A percentile compares a stretch with the other conserved stretches of the same genome.
Evolutionary conservation across 306 rosid genomes (phyloP).

Genomic region (Amphicarpaea edgeworthii): DNA sequence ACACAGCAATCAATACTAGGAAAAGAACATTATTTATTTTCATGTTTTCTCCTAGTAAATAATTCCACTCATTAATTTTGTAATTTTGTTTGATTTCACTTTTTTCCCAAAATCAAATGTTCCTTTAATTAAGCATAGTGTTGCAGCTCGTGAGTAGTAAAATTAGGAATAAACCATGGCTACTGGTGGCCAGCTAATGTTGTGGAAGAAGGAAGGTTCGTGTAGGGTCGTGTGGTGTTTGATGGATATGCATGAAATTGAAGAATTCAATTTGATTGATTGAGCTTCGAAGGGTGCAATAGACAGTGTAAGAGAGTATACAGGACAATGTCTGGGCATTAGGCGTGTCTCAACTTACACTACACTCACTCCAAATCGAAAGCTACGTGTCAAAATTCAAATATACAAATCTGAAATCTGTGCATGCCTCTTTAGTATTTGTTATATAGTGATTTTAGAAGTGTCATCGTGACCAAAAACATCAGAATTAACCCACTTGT

Average conservation of each 20-base stretch:
- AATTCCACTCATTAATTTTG: too few relatives aligned
- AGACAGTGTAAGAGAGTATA: too few relatives aligned
- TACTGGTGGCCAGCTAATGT: constrained; percentile 42
- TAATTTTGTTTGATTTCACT: too few relatives aligned
- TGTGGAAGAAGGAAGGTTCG: constrained; percentile 41
- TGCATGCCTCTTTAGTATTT: background rate
- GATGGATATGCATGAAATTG: background rate
- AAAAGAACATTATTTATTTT: too few relatives aligned
- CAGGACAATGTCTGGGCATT: background rate
- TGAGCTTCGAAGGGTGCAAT: background rate
- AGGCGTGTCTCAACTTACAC: background rate
- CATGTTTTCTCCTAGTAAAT: too few relatives aligned
- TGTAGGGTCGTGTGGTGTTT: constrained; percentile 26
- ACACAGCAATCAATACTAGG: too few relatives aligned
- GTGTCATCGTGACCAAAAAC: too few relatives aligned
- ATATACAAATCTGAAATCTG: background rate
- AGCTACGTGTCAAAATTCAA: background rate
- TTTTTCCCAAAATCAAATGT: too few relatives aligned
- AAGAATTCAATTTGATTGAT: background rate
- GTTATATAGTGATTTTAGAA: too few relatives aligned
- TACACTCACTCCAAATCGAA: background rate
- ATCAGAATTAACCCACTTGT: too few relatives aligned
- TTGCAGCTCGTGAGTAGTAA: background rate
- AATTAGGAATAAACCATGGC: background rate
- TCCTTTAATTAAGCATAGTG: background rate